phyloP scores from a whole-genome alignment of 441 rosid species.

The Sinapis alba region DNA sequence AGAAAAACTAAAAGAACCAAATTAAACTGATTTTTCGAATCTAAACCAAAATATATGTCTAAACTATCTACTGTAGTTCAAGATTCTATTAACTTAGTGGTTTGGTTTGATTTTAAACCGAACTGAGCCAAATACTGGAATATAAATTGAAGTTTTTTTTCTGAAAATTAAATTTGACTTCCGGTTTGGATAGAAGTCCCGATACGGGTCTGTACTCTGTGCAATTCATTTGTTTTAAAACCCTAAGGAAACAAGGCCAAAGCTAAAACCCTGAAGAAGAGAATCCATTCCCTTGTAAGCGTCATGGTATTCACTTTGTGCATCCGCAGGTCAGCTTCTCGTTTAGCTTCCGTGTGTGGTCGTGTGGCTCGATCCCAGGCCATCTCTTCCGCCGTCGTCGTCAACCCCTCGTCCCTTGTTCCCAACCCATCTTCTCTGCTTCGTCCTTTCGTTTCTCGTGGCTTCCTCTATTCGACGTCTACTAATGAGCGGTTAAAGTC shows the following conservation, averaged over 20 bases:
- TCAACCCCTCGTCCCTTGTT: conserved; percentile 31
- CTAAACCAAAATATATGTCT: too few species aligned
- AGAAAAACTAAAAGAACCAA: too few species aligned
- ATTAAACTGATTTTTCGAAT: too few species aligned
- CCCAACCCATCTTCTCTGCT: conserved; percentile 27
- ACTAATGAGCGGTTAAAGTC: conserved; percentile 42
- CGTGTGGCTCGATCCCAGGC: conserved; percentile 47
- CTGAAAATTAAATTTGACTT: too few species aligned
- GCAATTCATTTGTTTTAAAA: neutral
- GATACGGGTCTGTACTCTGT: neutral
- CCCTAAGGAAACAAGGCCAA: neutral
- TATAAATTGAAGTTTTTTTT: too few species aligned
- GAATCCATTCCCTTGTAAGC: neutral
- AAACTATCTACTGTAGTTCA: too few species aligned
- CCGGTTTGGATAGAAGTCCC: neutral
- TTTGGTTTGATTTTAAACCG: too few species aligned
- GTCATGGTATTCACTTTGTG: conserved; percentile 52
- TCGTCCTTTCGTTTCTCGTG: conserved; percentile 34
- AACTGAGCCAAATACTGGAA: too few species aligned
- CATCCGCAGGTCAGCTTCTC: conserved; percentile 58
- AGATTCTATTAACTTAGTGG: too few species aligned
- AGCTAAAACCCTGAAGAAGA: conserved; percentile 21
- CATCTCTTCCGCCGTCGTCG: conserved; percentile 29
- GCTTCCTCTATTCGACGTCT: conserved; percentile 42
- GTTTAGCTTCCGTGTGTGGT: conserved; percentile 42